Evolutionary conservation across 805 yeast genomes (phyloP).

Genomic region (Kodamaea hsintzibuensis): DNA sequence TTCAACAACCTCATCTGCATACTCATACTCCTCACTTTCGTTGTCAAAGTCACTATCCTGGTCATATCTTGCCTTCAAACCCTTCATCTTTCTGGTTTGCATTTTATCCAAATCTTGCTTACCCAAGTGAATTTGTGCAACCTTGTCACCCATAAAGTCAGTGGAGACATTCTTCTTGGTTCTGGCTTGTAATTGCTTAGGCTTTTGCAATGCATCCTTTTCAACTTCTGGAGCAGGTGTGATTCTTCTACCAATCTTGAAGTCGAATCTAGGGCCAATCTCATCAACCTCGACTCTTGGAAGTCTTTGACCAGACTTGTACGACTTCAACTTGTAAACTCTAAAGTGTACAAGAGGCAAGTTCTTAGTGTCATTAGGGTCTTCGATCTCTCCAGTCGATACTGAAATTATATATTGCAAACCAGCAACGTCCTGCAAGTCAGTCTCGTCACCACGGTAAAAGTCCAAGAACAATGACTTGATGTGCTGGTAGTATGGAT

Average conservation of each 20-base stretch:
- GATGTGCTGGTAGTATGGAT: conserved; percentile 81
- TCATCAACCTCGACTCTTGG: conserved; percentile 95
- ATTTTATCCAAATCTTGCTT: conserved; percentile 85
- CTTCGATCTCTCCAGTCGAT: conserved; percentile 73
- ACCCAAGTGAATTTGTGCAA: conserved; percentile 95
- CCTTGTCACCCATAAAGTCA: conserved; percentile 92
- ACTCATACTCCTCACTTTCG: conserved; percentile 40
- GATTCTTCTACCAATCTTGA: conserved; percentile 84
- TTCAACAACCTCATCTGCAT: conserved; percentile 6
- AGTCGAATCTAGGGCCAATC: conserved; percentile 93
- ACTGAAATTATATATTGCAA: conserved; percentile 87
- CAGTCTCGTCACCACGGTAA: conserved; percentile 81
- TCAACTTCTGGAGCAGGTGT: conserved; percentile 83
- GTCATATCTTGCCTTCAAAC: conserved; percentile 84
- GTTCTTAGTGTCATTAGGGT: conserved; percentile 63
- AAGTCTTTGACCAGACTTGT: conserved; percentile 77
- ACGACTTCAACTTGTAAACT: conserved; percentile 84
- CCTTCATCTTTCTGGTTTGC: conserved; percentile 99
- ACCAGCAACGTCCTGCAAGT: conserved; percentile 90
- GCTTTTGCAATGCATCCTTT: conserved; percentile 81
- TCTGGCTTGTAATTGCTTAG: conserved; percentile 79
- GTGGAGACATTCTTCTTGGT: conserved; percentile 85
- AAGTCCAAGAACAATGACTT: conserved; percentile 90
- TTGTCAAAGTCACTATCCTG: conserved; percentile 64
- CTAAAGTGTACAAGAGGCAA: conserved; percentile 86